phyloP scores from a whole-genome alignment of 75 land plant species.

The Adiantum capillusveneris region DNA sequence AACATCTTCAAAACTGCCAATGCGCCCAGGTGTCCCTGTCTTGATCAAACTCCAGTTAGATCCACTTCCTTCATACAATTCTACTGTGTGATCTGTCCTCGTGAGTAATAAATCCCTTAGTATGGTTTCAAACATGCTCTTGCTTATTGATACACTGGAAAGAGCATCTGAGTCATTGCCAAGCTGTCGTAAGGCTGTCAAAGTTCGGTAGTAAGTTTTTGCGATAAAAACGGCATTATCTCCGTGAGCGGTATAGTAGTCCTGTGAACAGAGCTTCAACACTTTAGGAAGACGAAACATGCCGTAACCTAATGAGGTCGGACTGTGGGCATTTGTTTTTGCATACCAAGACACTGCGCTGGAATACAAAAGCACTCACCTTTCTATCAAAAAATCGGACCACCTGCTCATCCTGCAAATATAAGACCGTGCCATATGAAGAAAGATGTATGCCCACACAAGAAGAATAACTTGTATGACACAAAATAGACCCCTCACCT shows the following conservation, averaged over 20 bases:
- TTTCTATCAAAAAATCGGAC: constrained; percentile 91
- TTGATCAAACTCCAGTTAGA: constrained; percentile 84
- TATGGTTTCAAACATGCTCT: constrained; percentile 91
- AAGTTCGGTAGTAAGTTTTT: constrained; percentile 78
- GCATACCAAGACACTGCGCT: too few species aligned
- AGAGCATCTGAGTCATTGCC: constrained; percentile 65
- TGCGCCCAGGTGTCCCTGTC: constrained; percentile 83
- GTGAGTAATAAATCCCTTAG: constrained; percentile 83
- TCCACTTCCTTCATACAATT: constrained; percentile 94
- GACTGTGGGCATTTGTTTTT: too few species aligned
- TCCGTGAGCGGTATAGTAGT: constrained; percentile 95
- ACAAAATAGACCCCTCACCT: constrained; percentile 20
- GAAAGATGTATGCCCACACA: constrained; percentile 1
- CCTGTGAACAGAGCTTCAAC: constrained; percentile 31
- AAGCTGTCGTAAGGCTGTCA: constrained; percentile 72
- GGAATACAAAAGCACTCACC: constrained; percentile 35
- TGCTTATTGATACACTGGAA: constrained; percentile 81
- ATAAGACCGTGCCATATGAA: neutral
- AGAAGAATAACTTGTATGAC: neutral
- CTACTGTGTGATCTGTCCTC: constrained; percentile 82
- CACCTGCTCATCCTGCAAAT: constrained; percentile 59
- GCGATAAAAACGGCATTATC: constrained; percentile 92
- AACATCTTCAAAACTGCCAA: constrained; percentile 89
- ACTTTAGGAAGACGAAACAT: neutral
- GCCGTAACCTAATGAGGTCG: neutral